Conservation (phyloP, 1,284 basidiomycete species). For the Cutaneotrichosporon spelunceum region DNA sequence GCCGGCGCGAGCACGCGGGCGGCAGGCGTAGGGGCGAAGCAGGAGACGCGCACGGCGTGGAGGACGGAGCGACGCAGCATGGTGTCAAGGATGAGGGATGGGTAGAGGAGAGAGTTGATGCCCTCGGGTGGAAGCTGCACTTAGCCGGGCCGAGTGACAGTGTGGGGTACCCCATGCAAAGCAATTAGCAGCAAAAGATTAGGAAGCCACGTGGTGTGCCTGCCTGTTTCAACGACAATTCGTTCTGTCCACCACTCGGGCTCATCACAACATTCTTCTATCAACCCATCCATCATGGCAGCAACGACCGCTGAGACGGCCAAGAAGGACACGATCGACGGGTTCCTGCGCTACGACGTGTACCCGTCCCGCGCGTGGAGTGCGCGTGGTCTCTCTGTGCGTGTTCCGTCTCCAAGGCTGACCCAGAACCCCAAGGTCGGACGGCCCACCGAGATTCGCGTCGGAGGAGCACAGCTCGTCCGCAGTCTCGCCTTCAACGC, state of each 20-base stretch:
- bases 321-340: conserved; percentile 11
- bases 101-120: neutral
- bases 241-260: neutral
- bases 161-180: neutral
- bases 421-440: conserved; percentile 28
- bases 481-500: conserved; percentile 31
- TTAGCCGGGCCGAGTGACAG: neutral
- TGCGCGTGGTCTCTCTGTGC: conserved; percentile 29
- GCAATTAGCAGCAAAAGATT: neutral
- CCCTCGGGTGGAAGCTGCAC: neutral
- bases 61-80: neutral
- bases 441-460: conserved; percentile 27
- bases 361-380: conserved; percentile 26
- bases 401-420: conserved; percentile 9
- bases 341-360: conserved; percentile 24
- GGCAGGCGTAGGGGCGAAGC: neutral
- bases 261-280: neutral
- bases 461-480: conserved; percentile 29
- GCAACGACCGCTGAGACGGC: neutral
- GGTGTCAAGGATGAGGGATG: neutral
- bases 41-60: neutral
- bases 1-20: neutral
- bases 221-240: conserved; percentile 1
- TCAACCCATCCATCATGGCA: neutral
- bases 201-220: neutral